Evolutionary conservation across 176 grass and related monocot genomes (phyloP).

Genomic region (Hyparrhenia diplandra): DNA sequence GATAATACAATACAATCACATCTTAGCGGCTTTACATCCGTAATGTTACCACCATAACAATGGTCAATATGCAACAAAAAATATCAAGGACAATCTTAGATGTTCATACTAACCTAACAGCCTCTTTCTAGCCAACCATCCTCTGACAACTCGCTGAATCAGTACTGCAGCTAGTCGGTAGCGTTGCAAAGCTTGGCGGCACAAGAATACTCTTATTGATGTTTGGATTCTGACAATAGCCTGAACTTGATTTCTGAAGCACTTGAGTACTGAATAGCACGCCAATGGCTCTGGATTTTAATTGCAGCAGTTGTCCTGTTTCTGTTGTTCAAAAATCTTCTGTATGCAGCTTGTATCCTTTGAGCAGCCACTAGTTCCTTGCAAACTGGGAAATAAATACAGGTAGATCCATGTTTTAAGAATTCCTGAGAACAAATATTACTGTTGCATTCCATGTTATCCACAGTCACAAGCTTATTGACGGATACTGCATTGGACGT

Average conservation of each 20-base stretch:
- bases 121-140: constrained; percentile 46
- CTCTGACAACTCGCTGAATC: constrained; percentile 47
- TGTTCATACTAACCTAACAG: constrained; percentile 46
- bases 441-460: background rate
- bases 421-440: background rate
- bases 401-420: background rate
- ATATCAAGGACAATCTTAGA: constrained; percentile 17
- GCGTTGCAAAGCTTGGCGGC: constrained; percentile 13
- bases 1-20: background rate
- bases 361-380: constrained; percentile 39
- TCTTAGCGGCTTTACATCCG: background rate
- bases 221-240: constrained; percentile 40
- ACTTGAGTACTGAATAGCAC: constrained; percentile 32
- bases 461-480: background rate
- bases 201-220: constrained; percentile 29
- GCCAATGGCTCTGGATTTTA: constrained; percentile 61
- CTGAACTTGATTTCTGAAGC: constrained; percentile 34
- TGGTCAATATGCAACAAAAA: background rate
- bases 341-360: constrained; percentile 52
- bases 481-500: background rate
- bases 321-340: constrained; percentile 32
- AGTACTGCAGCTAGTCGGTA: constrained; percentile 17
- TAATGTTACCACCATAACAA: background rate
- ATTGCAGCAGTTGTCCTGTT: constrained; percentile 35
- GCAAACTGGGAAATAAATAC: background rate